These are phyloP conservation scores for Fusarium sp. DNA, from an alignment of 2,329 filamentous ascomycete species.

Conservation along the genomic window DNA sequence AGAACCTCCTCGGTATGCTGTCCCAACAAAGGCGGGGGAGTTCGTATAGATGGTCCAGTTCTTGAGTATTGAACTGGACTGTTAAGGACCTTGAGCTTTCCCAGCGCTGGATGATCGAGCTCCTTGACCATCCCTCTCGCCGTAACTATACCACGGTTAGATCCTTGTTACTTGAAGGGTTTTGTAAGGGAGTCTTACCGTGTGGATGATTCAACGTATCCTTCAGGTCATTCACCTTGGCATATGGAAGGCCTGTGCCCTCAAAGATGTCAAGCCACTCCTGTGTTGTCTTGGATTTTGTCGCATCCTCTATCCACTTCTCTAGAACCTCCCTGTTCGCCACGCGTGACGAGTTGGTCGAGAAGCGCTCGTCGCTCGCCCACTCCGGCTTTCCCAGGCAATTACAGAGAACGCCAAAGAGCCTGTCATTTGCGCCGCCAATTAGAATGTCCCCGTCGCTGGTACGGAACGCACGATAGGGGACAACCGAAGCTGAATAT, in stretches of 20 bases:
- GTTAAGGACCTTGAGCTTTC: slow-evolving; percentile 87
- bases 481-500: slow-evolving; percentile 87
- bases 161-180: too few species aligned
- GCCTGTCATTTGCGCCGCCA: slow-evolving; percentile 75
- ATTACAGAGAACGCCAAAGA: slow-evolving; percentile 73
- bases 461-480: slow-evolving; percentile 85
- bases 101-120: slow-evolving; percentile 83
- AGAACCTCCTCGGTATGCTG: slow-evolving; percentile 87
- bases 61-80: slow-evolving; percentile 94
- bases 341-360: slow-evolving; percentile 71
- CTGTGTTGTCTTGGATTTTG: slow-evolving; percentile 78
- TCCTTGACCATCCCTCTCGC: slow-evolving; percentile 90
- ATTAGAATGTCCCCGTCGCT: slow-evolving; percentile 75
- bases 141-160: neutral
- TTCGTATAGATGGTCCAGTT: slow-evolving; percentile 78
- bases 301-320: slow-evolving; percentile 78
- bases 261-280: slow-evolving; percentile 90
- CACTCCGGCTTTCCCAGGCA: slow-evolving; percentile 67
- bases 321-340: slow-evolving; percentile 81
- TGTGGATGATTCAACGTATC: slow-evolving; percentile 85
- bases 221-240: slow-evolving; percentile 93
- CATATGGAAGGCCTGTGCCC: slow-evolving; percentile 87
- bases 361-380: slow-evolving; percentile 68
- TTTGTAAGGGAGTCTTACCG: slow-evolving; percentile 58
- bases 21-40: slow-evolving; percentile 83